phyloP scores from a whole-genome alignment of 257 asterid species.

The Perilla frutescens region DNA sequence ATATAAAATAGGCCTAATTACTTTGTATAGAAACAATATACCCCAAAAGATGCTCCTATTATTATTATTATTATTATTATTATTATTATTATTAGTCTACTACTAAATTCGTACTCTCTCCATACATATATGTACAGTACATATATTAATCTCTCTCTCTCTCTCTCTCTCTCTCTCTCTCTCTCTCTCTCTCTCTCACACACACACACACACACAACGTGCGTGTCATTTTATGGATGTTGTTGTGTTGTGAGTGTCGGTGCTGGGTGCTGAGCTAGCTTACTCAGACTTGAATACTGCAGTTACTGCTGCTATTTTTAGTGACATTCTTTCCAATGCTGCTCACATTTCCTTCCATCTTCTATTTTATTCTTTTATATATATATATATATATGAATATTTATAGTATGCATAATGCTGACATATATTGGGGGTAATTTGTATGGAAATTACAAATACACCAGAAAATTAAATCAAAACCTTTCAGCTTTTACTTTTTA shows the following conservation, averaged over 20 bases:
- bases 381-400: background rate
- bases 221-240: constrained; percentile 15
- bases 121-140: background rate
- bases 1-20: background rate
- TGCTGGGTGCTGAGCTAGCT: constrained; percentile 24
- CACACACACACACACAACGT: no score
- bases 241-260: constrained; percentile 28
- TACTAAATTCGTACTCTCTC: background rate
- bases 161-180: background rate
- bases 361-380: background rate
- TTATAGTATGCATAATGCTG: background rate
- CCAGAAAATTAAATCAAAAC: background rate
- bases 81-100: background rate
- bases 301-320: constrained; percentile 8
- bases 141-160: no score
- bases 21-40: background rate
- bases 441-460: background rate
- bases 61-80: background rate
- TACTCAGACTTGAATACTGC: background rate
- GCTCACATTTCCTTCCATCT: background rate
- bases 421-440: background rate
- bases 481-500: background rate
- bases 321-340: constrained; percentile 8
- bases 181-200: background rate
- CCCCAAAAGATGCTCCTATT: background rate